Evolutionary conservation across 202 grass and related monocot genomes (phyloP), one percentile per base, ranked within the genome.

Genomic region (Digitaria exilis): DNA sequence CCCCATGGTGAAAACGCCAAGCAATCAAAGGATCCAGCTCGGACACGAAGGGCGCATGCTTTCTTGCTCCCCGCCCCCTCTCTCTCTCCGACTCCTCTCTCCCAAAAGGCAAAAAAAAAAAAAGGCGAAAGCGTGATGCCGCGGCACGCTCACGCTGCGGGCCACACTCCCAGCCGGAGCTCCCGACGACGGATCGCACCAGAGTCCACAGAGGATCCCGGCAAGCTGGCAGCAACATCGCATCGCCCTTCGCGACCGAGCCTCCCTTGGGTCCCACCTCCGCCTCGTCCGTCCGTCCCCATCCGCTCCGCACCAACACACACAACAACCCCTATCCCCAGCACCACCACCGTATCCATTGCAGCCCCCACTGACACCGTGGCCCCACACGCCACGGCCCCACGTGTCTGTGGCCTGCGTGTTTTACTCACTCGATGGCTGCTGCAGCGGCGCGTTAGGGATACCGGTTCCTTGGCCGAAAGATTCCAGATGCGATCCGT

Each of bases 161-260:
- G 80, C 75, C n/a, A n/a, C 69, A 65, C 42, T 30, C 30, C 19
- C 16, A 25, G 29, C n/a, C n/a, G 46, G 35, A 26, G 25, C 13
- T 24, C 32, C 41, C n/a, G n/a, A n/a, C 66, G 17, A 29, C 32
- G 58, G 39, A 67, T 30, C 74, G 42, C 73, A 54, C n/a, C n/a
- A n/a, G n/a, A n/a, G n/a, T n/a, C n/a, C 69, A 21, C 69, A 84
- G 49, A 80, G 69, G 49, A 88, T 88, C 81, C 86, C 70, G 25
- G 18, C 77, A 19, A 81, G 87, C 70, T 89, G 87, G 79, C 69
- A 54, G 0, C 82, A 80, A 44, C 49, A n/a, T n/a, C n/a, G n/a
- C n/a, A 39, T 30, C 65, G 9, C 49, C 15, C 29, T 63, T 49
- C 29, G 60, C 69, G 30, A 64, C 79, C 43, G 51, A 77, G 75